Evolutionary conservation across 2,329 filamentous ascomycete genomes (phyloP), one percentile per base, ranked within the genome.

Genomic region (Emergomyces pasteurianus): DNA sequence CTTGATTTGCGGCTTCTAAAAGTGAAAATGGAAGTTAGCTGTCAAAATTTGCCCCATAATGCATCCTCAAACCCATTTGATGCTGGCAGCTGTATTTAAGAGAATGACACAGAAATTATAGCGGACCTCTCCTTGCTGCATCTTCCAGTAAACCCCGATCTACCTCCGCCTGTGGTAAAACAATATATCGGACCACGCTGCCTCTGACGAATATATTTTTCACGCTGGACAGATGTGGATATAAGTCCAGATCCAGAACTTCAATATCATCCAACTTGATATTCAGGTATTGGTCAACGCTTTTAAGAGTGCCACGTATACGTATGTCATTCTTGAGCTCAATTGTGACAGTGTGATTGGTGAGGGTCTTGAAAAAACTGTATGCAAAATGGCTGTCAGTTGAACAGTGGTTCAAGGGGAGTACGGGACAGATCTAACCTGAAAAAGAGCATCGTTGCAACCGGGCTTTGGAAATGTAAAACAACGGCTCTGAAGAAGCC

Each of bases 281-380:
- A 79, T 99, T 99, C 72, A 99, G 85, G 78, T 95, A 99, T 79
- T 97, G 94, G 74, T 99, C 94, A 67, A 99, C 92, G 72, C 89
- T 95, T 81, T 97, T 99, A 67, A 99, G 82, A 42, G 87, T 95
- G 67, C 94, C 94, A 69, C 90, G 89, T 74, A 99, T 95, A 73
- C 92, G 91, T 69, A 99, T 95, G 78, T 99, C 94, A 76, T 99
- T 99, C 79, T 99, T 99, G 75, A 99, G 89, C 80, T 99, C 94
- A 73, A 99, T 91, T 54, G 92, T 97, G 71, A 99, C 92, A 80
- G 95, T 87, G 68, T 94, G 88, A 80, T 96, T 94, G 74, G 96
- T 95, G 71, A 97, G 88, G 59, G 92, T 97, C 77, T 97, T 97
- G 86, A 97, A 97, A 81, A 96, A 97, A 79, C 89, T 94, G 72